These are phyloP conservation scores for Malassezia pachydermatis DNA, from an alignment of 1,284 basidiomycete genomes.

Conservation along the genomic window DNA sequence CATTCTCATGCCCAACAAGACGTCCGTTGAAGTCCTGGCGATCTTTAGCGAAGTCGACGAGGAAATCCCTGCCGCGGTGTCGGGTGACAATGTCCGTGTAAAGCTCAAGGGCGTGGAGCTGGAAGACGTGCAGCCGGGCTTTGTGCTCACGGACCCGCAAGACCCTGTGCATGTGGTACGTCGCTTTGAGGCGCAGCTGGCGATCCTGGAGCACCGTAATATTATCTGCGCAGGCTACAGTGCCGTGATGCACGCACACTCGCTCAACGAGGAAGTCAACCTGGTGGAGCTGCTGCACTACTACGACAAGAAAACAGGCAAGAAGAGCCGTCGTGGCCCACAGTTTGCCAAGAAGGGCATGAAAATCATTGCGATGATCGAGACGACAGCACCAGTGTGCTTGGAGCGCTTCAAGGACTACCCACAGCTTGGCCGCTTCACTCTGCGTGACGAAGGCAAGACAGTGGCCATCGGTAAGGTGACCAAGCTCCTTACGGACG, in stretches of 20 bases:
- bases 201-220: constrained; percentile 47
- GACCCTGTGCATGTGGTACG: constrained; percentile 42
- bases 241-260: constrained; percentile 46
- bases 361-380: constrained; percentile 47
- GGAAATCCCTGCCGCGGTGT: constrained; percentile 46
- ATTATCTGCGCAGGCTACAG: constrained; percentile 47
- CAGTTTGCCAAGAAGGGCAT: constrained; percentile 45
- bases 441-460: constrained; percentile 44
- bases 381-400: constrained; percentile 39
- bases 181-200: constrained; percentile 46
- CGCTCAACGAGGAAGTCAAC: constrained; percentile 39
- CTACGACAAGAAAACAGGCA: constrained; percentile 48
- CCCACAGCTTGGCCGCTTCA: constrained; percentile 46
- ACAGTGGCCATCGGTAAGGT: constrained; percentile 47
- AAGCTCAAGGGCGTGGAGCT: constrained; percentile 45
- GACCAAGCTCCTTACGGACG: constrained; percentile 37
- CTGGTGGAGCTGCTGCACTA: constrained; percentile 43
- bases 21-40: constrained; percentile 33
- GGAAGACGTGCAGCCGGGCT: constrained; percentile 42
- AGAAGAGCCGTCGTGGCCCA: constrained; percentile 44
- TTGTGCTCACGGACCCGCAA: constrained; percentile 37
- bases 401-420: constrained; percentile 46
- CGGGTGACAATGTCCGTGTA: constrained; percentile 47
- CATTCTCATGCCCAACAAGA: constrained; percentile 44
- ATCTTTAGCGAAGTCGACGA: constrained; percentile 46